phyloP scores from a whole-genome alignment of 202 grass and related monocot species.

The Sporobolus alterniflorus region DNA sequence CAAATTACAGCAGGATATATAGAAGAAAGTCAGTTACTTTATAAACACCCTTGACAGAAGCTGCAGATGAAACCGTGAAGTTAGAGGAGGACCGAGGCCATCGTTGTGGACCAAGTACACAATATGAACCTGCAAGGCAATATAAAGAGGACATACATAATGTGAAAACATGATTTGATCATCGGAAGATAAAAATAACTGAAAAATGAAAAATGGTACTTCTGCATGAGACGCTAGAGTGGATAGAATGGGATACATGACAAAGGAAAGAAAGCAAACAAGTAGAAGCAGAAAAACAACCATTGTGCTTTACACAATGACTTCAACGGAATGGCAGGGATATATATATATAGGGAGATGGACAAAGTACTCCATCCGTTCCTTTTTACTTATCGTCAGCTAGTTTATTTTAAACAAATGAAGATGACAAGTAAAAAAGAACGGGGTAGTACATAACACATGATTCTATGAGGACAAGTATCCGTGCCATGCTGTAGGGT shows the following conservation, averaged over 20 bases:
- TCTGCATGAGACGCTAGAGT: slow-evolving; percentile 45
- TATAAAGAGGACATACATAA: slow-evolving; percentile 36
- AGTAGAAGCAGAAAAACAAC: slow-evolving; percentile 63
- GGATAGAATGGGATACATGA: slow-evolving; percentile 49
- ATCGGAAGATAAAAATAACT: slow-evolving; percentile 20
- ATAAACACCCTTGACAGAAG: slow-evolving; percentile 85
- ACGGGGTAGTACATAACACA: slow-evolving; percentile 56
- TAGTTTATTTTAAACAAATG: too few relatives aligned
- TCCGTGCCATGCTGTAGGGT: slow-evolving; percentile 51
- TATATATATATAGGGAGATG: slow-evolving; percentile 65
- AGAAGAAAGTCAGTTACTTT: slow-evolving; percentile 49
- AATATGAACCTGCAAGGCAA: slow-evolving; percentile 86
- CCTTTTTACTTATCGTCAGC: too few relatives aligned
- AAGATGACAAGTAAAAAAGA: too few relatives aligned
- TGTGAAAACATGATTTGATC: slow-evolving; percentile 39
- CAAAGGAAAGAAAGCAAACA: slow-evolving; percentile 52
- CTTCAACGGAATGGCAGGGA: slow-evolving; percentile 38
- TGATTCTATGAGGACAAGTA: slow-evolving; percentile 53
- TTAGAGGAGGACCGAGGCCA: slow-evolving; percentile 63
- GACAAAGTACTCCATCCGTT: too few relatives aligned
- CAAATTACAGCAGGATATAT: slow-evolving; percentile 11
- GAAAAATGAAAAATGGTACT: slow-evolving; percentile 41
- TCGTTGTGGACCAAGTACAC: slow-evolving; percentile 84
- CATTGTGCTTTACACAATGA: slow-evolving; percentile 72
- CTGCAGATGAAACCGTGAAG: slow-evolving; percentile 63